Evolutionary conservation across 2,329 filamentous ascomycete genomes (phyloP).

Genomic region (Fusarium stilboides): DNA sequence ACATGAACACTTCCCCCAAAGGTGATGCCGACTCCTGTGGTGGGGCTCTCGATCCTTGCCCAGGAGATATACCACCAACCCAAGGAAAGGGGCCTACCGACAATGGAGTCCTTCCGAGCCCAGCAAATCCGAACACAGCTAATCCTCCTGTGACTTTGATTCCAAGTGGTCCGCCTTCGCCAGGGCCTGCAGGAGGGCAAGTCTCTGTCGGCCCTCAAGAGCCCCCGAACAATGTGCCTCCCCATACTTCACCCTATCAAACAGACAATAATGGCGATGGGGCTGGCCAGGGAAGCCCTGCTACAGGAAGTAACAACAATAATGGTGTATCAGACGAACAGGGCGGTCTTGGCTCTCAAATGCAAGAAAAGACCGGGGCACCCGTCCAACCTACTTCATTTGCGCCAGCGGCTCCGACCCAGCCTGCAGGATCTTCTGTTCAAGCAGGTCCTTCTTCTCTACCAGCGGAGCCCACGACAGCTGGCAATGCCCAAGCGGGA

Average conservation of each 20-base stretch:
- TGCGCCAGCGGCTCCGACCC: not conserved
- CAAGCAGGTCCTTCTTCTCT: slow-evolving; percentile 5
- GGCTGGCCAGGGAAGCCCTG: not conserved
- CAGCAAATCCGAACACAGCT: not conserved
- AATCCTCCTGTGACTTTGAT: not conserved
- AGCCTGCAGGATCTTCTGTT: slow-evolving; percentile 1
- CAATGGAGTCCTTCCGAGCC: not conserved
- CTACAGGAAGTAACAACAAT: not conserved
- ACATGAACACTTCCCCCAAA: not conserved
- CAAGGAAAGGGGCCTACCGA: not conserved
- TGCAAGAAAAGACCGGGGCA: slow-evolving; percentile 3
- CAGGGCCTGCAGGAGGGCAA: not conserved
- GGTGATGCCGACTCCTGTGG: slow-evolving; percentile 1
- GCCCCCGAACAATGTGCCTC: not conserved
- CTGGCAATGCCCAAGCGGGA: not conserved
- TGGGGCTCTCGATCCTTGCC: not conserved
- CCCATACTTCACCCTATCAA: slow-evolving; percentile 1
- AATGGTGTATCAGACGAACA: not conserved
- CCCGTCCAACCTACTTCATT: slow-evolving; percentile 1
- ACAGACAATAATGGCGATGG: slow-evolving; percentile 2
- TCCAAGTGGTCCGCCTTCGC: not conserved
- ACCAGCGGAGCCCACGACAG: slow-evolving; percentile 4
- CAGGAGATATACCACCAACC: slow-evolving; percentile 1
- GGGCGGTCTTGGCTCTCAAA: not conserved
- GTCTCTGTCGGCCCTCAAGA: not conserved